Percentiles rank a stretch among this genome's conserved stretches.
phyloP scores from a whole-genome alignment of 2,329 filamentous ascomycete genomes.

The Epichloe sp. region DNA sequence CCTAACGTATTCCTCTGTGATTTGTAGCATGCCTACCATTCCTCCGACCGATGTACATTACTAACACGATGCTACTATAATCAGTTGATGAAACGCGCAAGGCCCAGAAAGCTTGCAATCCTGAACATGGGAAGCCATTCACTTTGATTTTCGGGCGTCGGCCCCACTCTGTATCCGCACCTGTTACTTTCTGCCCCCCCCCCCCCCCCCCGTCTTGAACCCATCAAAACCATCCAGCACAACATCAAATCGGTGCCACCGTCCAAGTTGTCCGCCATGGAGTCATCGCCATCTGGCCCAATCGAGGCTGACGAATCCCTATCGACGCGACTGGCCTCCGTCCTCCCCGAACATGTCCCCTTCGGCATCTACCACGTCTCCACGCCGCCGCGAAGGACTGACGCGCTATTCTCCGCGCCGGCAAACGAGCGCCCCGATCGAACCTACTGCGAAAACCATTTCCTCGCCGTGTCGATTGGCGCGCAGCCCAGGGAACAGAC shows the following conservation, averaged over 20 bases:
- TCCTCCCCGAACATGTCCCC: slow-evolving; percentile 38
- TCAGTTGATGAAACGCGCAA: too few species aligned
- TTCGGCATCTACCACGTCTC: slow-evolving; percentile 79
- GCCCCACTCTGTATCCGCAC: too few species aligned
- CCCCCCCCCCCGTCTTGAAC: too few species aligned
- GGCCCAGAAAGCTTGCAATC: too few species aligned
- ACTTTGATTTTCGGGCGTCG: too few species aligned
- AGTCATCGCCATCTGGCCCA: not conserved
- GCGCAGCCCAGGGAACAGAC: slow-evolving; percentile 3
- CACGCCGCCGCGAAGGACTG: slow-evolving; percentile 62
- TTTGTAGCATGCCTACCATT: too few species aligned
- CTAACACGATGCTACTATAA: too few species aligned
- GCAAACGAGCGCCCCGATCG: slow-evolving; percentile 57
- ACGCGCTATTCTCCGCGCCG: slow-evolving; percentile 67
- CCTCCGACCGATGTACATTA: too few species aligned
- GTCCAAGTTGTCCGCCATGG: not conserved
- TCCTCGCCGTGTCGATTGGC: slow-evolving; percentile 40
- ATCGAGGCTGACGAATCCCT: not conserved
- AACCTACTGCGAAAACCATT: slow-evolving; percentile 83
- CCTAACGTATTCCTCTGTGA: too few species aligned
- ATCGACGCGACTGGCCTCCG: slow-evolving; percentile 24
- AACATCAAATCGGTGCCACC: too few species aligned
- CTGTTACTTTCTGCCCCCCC: too few species aligned
- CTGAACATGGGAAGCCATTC: too few species aligned
- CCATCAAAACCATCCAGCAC: not conserved